Evolutionary conservation across 2,329 filamentous ascomycete genomes (phyloP).

Genomic region (Mycosphaerella sp.): DNA sequence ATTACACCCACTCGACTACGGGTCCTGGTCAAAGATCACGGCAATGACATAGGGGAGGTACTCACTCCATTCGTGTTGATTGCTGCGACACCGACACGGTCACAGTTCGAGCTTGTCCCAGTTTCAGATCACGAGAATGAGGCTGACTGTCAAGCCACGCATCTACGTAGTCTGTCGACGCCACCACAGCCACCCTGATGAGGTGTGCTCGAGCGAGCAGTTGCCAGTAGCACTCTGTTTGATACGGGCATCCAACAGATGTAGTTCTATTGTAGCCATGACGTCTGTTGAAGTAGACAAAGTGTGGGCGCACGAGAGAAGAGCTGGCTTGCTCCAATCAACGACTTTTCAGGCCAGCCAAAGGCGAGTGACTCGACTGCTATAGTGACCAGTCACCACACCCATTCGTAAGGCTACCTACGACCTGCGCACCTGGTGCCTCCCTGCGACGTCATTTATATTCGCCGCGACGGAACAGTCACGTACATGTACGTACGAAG

Average conservation of each 20-base stretch:
- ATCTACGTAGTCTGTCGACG: neutral
- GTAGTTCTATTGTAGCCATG: neutral
- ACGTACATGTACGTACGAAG: neutral
- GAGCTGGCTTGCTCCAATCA: neutral
- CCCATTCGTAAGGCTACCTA: neutral
- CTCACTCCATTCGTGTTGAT: neutral
- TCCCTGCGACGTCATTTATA: neutral
- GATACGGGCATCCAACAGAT: no score
- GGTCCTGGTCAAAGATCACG: neutral
- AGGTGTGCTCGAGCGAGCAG: neutral
- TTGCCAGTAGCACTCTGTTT: neutral
- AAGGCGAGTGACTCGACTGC: neutral
- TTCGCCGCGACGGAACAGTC: neutral
- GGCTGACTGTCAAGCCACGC: slow-evolving; percentile 7
- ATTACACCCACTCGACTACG: neutral
- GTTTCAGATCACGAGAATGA: neutral
- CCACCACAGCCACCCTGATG: slow-evolving; percentile 7
- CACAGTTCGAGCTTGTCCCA: neutral
- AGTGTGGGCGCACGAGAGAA: neutral
- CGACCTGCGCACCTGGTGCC: neutral
- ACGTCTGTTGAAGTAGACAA: neutral
- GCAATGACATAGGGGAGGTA: neutral
- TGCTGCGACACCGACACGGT: neutral
- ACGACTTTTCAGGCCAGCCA: neutral
- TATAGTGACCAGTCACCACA: no score